phyloP scores from a whole-genome alignment of 495 filamentous ascomycete genomes.

The Cercophora sp. region DNA sequence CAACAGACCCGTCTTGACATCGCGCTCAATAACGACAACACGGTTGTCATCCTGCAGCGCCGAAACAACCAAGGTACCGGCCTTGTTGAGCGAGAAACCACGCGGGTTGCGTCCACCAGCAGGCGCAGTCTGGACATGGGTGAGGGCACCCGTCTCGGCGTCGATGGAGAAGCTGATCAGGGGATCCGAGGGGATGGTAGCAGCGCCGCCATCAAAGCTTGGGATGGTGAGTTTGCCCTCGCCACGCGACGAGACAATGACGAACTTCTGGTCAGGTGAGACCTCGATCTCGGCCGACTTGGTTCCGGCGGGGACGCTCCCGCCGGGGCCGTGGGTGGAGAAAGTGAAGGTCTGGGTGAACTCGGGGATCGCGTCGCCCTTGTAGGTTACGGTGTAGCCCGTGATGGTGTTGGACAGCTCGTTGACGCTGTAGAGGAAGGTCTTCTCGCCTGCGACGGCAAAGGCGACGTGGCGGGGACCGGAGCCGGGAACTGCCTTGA shows the following conservation, averaged over 20 bases:
- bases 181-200: slow-evolving; percentile 38
- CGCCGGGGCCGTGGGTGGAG: slow-evolving; percentile 41
- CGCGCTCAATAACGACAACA: slow-evolving; percentile 56
- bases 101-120: slow-evolving; percentile 58
- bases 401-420: slow-evolving; percentile 59
- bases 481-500: slow-evolving; percentile 43
- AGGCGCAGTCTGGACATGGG: slow-evolving; percentile 45
- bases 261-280: slow-evolving; percentile 55
- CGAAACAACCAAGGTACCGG: slow-evolving; percentile 55
- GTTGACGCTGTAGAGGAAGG: slow-evolving; percentile 58
- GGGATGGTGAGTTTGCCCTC: slow-evolving; percentile 47
- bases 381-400: slow-evolving; percentile 54
- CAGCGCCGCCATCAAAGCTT: slow-evolving; percentile 39
- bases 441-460: slow-evolving; percentile 39
- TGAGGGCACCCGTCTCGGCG: slow-evolving; percentile 45
- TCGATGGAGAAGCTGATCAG: slow-evolving; percentile 44
- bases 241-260: slow-evolving; percentile 62
- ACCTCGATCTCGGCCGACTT: slow-evolving; percentile 56
- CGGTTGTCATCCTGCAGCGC: slow-evolving; percentile 57
- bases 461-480: slow-evolving; percentile 70
- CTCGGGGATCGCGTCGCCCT: slow-evolving; percentile 38
- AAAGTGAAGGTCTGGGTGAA: slow-evolving; percentile 34
- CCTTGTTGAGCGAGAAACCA: slow-evolving; percentile 61
- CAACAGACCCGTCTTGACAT: slow-evolving; percentile 51
- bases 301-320: slow-evolving; percentile 34